Evolutionary conservation across 352 stramenopile species (phyloP).

Genomic region (Globisporangium middletonii): DNA sequence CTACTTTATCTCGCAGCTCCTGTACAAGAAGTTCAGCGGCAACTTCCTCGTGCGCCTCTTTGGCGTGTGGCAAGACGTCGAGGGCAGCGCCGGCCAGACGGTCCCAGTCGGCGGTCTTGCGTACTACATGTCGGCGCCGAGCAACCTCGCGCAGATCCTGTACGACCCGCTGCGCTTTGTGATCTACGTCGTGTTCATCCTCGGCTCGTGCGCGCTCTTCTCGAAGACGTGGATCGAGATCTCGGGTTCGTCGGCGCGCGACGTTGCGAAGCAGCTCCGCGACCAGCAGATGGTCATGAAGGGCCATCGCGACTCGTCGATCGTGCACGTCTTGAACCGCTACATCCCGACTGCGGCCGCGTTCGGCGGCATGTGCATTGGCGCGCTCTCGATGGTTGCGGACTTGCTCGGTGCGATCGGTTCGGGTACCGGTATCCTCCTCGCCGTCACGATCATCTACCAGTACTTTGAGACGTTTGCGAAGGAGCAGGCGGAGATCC

Average conservation of each 20-base stretch:
- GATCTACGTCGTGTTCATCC: constrained; percentile 99
- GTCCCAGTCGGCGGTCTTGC: constrained; percentile 95
- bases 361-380: constrained; percentile 99
- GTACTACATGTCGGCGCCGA: constrained; percentile 98
- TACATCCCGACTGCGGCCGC: constrained; percentile 99
- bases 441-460: constrained; percentile 99
- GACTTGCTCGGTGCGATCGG: constrained; percentile 98
- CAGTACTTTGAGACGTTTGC: constrained; percentile 98
- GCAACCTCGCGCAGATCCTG: constrained; percentile 94
- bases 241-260: constrained; percentile 93
- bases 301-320: constrained; percentile 95
- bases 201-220: constrained; percentile 98
- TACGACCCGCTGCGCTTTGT: constrained; percentile 98
- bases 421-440: constrained; percentile 97
- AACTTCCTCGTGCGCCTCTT: constrained; percentile 98
- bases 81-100: constrained; percentile 91
- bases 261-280: constrained; percentile 98
- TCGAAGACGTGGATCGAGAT: constrained; percentile 99
- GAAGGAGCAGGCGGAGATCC: constrained; percentile 89
- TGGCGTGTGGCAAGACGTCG: constrained; percentile 97
- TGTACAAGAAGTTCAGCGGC: constrained; percentile 98
- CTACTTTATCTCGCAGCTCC: constrained; percentile 99
- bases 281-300: constrained; percentile 99
- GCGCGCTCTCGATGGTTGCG: constrained; percentile 96
- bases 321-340: constrained; percentile 98